Base-by-base conservation (phyloP, 1,139 yeast species). In the Hansenula sp. region DNA sequence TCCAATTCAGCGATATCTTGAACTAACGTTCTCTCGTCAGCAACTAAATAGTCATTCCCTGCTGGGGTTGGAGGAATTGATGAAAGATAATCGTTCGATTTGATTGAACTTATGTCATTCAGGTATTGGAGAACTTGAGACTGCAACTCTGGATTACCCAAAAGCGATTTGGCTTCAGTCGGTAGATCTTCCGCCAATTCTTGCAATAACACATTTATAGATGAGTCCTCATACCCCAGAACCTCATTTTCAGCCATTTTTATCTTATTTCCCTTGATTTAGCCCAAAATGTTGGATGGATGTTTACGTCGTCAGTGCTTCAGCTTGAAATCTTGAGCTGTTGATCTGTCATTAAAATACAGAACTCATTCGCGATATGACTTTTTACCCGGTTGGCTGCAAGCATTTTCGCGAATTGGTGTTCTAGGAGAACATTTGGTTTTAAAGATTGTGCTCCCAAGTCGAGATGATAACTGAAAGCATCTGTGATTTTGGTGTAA, bases 1-100 rank as follows among this genome's bases (percentile, higher is more conserved):
- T 73, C 78, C 5, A 74, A 51, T 47, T 76, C 80, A 0, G 79
- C 79, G 34, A 75, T 71, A 44, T 72, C 78, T 44, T 66, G 72
- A 0, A 67, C 65, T 16, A 70, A 40, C 0, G 60, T 56, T 38
- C 54, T 48, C 1, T 44, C 52, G 15, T 46, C 47, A 3, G 32
- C 47, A 12, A 24, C 40, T 5, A 6, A 12, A 1, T 16, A n/a
- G 2, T 24, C 32, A 10, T 39, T 41, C 38, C 48, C 41, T 11
- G 57, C 54, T 0, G 61, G 61, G 0, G 53, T 53, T 2, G 61
- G 60, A 1, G 61, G 59, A 11, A 50, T 48, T 1, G 61, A 49
- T 2, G 59, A 53, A 2, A 57, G 30, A 35, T 55, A 57, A 15
- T 55, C 58, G 29, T 43, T 45, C 6, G 59, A 48, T 10, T 52